Base-by-base conservation (phyloP, 768 basidiomycete species). In the Boletus barrowsii region DNA sequence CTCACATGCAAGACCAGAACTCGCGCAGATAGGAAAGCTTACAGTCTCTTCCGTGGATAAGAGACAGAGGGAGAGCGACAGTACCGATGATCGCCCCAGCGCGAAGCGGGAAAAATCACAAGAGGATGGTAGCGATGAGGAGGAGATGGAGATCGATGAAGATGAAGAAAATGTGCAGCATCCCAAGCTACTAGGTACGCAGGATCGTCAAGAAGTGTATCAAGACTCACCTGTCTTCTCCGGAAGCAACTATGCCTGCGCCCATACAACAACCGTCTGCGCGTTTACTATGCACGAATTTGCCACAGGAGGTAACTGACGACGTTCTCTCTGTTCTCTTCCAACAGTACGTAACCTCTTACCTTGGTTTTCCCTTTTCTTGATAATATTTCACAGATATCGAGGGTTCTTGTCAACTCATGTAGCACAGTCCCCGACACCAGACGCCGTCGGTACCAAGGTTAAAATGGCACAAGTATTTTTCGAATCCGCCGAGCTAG, bases 131-230 rank as follows among this genome's bases (percentile, higher is more conserved):
- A 81, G 72, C 59, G 89, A 90, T 58, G 93, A 85, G 51, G 88
- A 88, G 67, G 91, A 93, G 74, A 95, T 95, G 87, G 93, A 96
- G 73, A 91, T 93, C 64, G 93, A 94, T 56, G 92, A 94, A 47
- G 93, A 97, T 44, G 88, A 90, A 43, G 86, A 88, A 51, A 68
- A 74, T 36, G 73, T 74, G 44, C 77, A 72, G 56, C 71, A 70
- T 55, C 71, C 55, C 46, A 69, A 62, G 56, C 69, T 73, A 60
- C 62, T 75, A 60, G 80, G 83, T 84, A 77, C 68, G 81, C 77
- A 63, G 57, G 64, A 33, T 47, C 67, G 40, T 49, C 55, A 24
- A 22, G 3, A 24, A 7, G 29, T 35, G 22, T 30, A 32, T 46
- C 33, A 14, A 36, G 14, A 49, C 66, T 67, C 42, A 61, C 39